phyloP scores from a whole-genome alignment of 2,329 filamentous ascomycete species.

The Metarhizium anisopliae region DNA sequence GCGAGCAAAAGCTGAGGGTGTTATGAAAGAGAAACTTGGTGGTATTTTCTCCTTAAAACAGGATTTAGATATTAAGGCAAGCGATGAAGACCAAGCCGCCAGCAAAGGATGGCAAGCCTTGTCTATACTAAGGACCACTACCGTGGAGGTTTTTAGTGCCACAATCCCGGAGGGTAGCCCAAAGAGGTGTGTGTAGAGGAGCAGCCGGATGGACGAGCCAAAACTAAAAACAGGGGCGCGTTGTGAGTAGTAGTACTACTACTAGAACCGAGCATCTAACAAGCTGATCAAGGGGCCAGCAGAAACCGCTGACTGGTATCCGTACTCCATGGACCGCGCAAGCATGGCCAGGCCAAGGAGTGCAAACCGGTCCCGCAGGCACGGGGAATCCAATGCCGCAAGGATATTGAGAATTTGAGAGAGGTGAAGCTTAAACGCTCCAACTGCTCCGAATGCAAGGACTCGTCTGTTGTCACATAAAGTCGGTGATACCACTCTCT shows the following conservation, averaged over 20 bases:
- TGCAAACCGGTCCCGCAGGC: neutral
- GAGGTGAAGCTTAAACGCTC: neutral
- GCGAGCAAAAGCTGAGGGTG: neutral
- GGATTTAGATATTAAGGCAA: too few relatives aligned
- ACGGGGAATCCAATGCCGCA: neutral
- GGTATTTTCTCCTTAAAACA: neutral
- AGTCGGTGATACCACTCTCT: neutral
- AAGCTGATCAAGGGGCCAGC: neutral
- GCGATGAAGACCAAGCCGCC: neutral
- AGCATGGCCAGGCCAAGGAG: too few relatives aligned
- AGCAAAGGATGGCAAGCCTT: slow-evolving; percentile 1
- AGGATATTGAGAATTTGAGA: neutral
- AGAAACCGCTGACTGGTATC: too few relatives aligned
- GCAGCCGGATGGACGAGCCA: neutral
- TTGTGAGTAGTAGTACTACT: neutral
- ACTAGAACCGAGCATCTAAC: too few relatives aligned
- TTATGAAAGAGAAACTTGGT: neutral
- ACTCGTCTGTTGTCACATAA: neutral
- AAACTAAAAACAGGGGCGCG: neutral
- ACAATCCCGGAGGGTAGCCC: neutral
- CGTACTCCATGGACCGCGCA: too few relatives aligned
- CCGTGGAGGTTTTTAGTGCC: neutral
- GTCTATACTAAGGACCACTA: neutral
- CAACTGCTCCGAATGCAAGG: neutral
- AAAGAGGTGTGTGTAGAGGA: slow-evolving; percentile 1